Base-by-base conservation (phyloP, 2,329 filamentous ascomycete species). In the Rhinocladiella similis region DNA sequence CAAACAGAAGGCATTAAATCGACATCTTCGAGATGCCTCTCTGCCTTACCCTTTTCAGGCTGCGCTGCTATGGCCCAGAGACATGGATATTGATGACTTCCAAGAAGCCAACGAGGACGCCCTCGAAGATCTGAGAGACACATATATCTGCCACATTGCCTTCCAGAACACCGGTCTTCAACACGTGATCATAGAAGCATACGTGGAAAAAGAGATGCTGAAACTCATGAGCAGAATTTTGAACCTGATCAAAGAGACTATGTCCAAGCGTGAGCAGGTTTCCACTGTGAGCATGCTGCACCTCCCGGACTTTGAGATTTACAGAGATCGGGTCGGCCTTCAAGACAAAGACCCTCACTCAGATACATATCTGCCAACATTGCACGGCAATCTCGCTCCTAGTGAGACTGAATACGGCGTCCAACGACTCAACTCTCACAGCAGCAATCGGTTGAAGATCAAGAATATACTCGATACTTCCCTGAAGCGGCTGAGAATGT, bases 381-480 rank as follows among this genome's bases (percentile, higher is more conserved):
- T 72, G 27, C 54, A 62, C 42, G 67, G 65, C n/a, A 55, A 43
- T 20, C 47, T 29, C 16, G 49, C 63, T 13, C 54, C 64, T 5
- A 54, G 52, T 9, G 19, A 60, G 25, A 58, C 67, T 10, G 16
- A 62, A n/a, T 69, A 68, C 67, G 47, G 46, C 13, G 61, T 54
- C 16, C 60, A 65, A 29, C 55, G 61, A 38, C 49, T 54, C 7
- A 43, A 65, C 27, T 64, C 69, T 42, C 61, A 63, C 29, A 60
- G 63, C 5, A 69, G 66, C 50, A 73, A 75, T 52, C 65, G 68
- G 20, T 55, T 49, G 36, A 68, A 65, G 29, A 54, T 73, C 33
- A 65, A 68, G 27, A 66, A 59, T 5, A 66, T 68, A 0, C 57
- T 74, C 43, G 66, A 70, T 38, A 60, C 59, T 20, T 70, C 68